A percentile compares a stretch with the other conserved stretches of the same genome.
These are phyloP conservation scores for Zea luxurians DNA, from an alignment of 176 grass and related monocot genomes.

Conservation along the genomic window DNA sequence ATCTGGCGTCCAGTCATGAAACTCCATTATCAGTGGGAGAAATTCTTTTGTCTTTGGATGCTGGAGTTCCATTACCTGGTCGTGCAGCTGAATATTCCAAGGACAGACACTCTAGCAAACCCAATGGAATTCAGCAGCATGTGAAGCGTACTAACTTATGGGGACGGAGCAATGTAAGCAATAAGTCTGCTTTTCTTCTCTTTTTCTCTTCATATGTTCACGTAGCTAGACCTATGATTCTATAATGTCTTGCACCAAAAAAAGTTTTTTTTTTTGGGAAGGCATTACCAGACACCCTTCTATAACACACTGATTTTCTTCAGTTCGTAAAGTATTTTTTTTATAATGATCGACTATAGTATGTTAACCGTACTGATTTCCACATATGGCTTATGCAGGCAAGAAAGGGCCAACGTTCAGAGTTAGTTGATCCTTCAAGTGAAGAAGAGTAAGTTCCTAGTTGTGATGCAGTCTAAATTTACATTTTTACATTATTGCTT, in stretches of 20 bases:
- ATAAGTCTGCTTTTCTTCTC: conserved; percentile 1
- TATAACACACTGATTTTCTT: conserved; percentile 5
- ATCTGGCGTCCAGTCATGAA: conserved; percentile 46
- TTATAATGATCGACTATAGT: not conserved
- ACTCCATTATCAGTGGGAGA: conserved; percentile 90
- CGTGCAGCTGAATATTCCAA: conserved; percentile 57
- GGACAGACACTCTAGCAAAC: conserved; percentile 40
- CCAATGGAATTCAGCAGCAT: conserved; percentile 64
- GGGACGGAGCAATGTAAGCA: conserved; percentile 84
- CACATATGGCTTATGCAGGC: conserved; percentile 54
- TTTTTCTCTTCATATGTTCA: conserved; percentile 15
- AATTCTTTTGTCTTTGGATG: conserved; percentile 88
- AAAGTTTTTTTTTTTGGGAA: conserved; percentile 4
- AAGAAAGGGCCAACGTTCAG: conserved; percentile 71
- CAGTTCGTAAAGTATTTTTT: not conserved
- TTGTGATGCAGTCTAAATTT: conserved; percentile 10
- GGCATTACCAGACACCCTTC: conserved; percentile 13
- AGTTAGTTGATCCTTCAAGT: conserved; percentile 77
- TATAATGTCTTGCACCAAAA: conserved; percentile 12
- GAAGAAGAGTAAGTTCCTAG: conserved; percentile 92
- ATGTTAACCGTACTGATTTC: conserved; percentile 39
- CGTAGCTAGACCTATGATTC: not conserved
- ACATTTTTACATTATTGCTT: conserved; percentile 23
- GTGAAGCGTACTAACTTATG: conserved; percentile 75
- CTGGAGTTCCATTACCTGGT: conserved; percentile 63